Base-by-base conservation (phyloP, 352 stramenopile species). In the Phytopythium boreale region DNA sequence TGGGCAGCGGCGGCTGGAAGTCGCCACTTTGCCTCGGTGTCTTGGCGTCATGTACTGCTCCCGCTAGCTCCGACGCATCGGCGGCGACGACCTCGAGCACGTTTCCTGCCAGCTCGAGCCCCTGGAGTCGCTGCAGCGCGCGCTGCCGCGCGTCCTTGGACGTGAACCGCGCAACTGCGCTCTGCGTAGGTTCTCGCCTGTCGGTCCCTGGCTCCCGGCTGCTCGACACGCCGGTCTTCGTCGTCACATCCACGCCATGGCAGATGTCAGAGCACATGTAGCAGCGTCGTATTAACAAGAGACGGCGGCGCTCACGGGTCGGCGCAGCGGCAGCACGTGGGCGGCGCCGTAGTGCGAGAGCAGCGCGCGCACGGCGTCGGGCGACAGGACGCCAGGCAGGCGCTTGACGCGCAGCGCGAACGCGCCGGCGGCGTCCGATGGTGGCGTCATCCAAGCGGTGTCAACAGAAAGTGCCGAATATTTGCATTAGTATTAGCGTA, bases 301-400 rank as follows among this genome's bases (percentile, higher is more conserved):
- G 36, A 44, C 5, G 20, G 29, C 37, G 52, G 26, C 55, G 58
- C 68, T 49, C 64, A 80, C 76, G 61, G 61, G 71, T 36, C 61
- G 70, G 15, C 73, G 68, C 26, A 85, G 65, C 6, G 90, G 67
- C 41, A 72, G 75, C 53, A 92, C 79, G 19, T 64, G 50, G 3
- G 55, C 66, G 14, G 86, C 80, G 2, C 82, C 86, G 47, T 89
- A 90, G 60, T 90, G 82, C 6, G 49, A 56, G 49, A 94, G 70
- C 24, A 94, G 74, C 31, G 80, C 70, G 20, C 74, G 71, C 22
- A 93, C 76, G 11, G 84, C 80, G 8, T 87, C 71, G 2, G 60
- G 57, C 20, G 86, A 90, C 55, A 94, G 57, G 41, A 74, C 79
- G 15, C 67, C 56, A 24, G 86, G 84, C 11, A 94, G 64, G 63